phyloP scores from a whole-genome alignment of 164 flowering plant species.

The Sedum album region DNA sequence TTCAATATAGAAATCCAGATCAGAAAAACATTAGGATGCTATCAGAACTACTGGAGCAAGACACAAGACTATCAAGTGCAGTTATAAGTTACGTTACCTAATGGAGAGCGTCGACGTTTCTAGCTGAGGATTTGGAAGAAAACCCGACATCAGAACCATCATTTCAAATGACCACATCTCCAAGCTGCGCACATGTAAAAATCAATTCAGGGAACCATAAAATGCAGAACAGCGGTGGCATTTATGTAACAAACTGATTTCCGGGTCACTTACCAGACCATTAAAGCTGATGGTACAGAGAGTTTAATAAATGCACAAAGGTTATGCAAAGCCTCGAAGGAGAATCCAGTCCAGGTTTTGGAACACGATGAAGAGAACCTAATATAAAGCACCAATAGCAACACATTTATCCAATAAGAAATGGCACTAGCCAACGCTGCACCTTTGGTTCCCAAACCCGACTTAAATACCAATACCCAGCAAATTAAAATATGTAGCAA shows the following conservation, averaged over 20 bases:
- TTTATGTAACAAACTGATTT: too few relatives aligned
- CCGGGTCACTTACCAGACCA: not conserved
- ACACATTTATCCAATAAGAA: conserved; percentile 27
- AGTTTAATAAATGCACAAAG: too few relatives aligned
- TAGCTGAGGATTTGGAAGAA: conserved; percentile 32
- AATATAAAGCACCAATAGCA: conserved; percentile 24
- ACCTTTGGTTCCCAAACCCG: conserved; percentile 22
- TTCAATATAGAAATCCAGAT: not conserved
- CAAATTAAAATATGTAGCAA: conserved; percentile 17
- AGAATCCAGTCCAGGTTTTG: conserved; percentile 32
- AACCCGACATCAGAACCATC: conserved; percentile 32
- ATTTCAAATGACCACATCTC: conserved; percentile 23
- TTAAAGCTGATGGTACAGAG: too few relatives aligned
- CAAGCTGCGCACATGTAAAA: not conserved
- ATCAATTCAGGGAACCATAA: not conserved
- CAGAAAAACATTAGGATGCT: too few relatives aligned
- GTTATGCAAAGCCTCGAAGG: conserved; percentile 24
- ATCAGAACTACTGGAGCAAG: not conserved
- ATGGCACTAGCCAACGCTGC: conserved; percentile 22
- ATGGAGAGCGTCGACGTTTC: conserved; percentile 36
- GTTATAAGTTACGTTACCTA: conserved; percentile 15
- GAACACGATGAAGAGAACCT: conserved; percentile 26
- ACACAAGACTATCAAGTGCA: not conserved
- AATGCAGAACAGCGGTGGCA: too few relatives aligned
- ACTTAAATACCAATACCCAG: conserved; percentile 21